Conservation (phyloP, 768 basidiomycete species). For the Epithele typhae region DNA sequence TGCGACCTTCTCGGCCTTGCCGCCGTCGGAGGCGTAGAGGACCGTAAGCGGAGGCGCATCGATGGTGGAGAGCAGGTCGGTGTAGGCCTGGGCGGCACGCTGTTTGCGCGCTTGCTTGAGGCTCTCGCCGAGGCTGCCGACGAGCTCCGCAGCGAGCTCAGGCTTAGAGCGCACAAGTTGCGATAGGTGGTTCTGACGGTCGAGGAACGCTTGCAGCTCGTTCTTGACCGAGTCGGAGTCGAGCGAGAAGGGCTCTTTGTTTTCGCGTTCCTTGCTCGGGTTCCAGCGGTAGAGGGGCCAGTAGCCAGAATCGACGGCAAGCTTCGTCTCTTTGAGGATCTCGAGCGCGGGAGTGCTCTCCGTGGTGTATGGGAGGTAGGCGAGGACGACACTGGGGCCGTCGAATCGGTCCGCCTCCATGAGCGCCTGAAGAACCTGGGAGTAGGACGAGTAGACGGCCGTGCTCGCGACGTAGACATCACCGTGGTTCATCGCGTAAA, state of each 20-base stretch:
- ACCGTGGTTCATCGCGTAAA: constrained; percentile 98
- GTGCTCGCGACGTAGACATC: constrained; percentile 94
- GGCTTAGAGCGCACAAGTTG: constrained; percentile 85
- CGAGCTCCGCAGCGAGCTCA: constrained; percentile 75
- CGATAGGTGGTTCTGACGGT: constrained; percentile 93
- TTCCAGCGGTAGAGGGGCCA: constrained; percentile 99
- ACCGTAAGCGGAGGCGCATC: constrained; percentile 87
- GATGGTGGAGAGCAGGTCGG: constrained; percentile 74
- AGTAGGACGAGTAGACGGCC: constrained; percentile 93
- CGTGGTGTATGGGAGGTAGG: constrained; percentile 84
- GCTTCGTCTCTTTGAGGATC: constrained; percentile 95
- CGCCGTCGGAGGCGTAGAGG: constrained; percentile 94
- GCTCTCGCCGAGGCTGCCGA: constrained; percentile 78
- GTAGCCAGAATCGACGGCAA: constrained; percentile 93
- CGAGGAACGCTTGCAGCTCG: constrained; percentile 89
- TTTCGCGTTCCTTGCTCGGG: constrained; percentile 72
- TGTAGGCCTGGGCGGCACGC: constrained; percentile 80
- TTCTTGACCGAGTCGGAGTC: constrained; percentile 94
- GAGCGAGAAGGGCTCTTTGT: constrained; percentile 81
- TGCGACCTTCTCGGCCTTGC: constrained; percentile 93
- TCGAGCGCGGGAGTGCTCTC: constrained; percentile 81
- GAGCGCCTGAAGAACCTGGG: constrained; percentile 88
- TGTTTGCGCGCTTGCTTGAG: constrained; percentile 80
- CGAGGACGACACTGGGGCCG: constrained; percentile 90
- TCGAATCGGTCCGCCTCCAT: constrained; percentile 86